Evolutionary conservation across 129 eudicot species (phyloP), one percentile per base, ranked within the genome.

Genomic region (Centaurea solstitialis): DNA sequence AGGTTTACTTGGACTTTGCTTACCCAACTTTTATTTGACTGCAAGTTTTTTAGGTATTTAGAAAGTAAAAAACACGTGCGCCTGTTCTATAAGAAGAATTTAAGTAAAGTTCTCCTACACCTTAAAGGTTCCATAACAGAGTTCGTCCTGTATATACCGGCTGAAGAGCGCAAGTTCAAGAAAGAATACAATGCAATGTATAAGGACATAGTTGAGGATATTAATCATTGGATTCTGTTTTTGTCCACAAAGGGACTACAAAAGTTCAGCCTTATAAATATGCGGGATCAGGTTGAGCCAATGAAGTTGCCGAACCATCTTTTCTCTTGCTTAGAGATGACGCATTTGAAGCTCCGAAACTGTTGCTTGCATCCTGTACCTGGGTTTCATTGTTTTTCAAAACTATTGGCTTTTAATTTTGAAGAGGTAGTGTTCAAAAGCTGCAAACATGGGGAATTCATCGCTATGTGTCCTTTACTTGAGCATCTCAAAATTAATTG

Each of bases 1-100:
- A 13, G 37, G 45, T 75, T 30, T 7, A 75, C 35, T 47, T 75
- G 79, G 79, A 75, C 70, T 53, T 3, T 75, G 68, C 79, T 75
- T 45, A 39, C 61, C 73, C 72, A 76, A 22, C 73, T 76, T 62
- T 24, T 65, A 65, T 65, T 76, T 39, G 80, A 76, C 8, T 8
- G 12, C 2, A 15, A 40, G 38, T 21, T 0, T 26, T 26, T 0
- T 26, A 26, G 2, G 30, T 26, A 26, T 26, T 26, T 26, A 26
- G 30, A 26, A 26, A 26, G 30, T 0, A 26, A 26, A 26, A 26
- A 26, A 2, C 30, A 26, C 30, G 1, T 26, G 2, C 30, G 2
- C 30, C 2, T 26, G 2, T 26, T 26, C 30, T 26, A 26, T 26
- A 26, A 26, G 30, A 26, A 2, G 30, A 26, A 26, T 26, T 26